Evolutionary conservation across 208 protist species (phyloP).

Genomic region (Willaertia magna): DNA sequence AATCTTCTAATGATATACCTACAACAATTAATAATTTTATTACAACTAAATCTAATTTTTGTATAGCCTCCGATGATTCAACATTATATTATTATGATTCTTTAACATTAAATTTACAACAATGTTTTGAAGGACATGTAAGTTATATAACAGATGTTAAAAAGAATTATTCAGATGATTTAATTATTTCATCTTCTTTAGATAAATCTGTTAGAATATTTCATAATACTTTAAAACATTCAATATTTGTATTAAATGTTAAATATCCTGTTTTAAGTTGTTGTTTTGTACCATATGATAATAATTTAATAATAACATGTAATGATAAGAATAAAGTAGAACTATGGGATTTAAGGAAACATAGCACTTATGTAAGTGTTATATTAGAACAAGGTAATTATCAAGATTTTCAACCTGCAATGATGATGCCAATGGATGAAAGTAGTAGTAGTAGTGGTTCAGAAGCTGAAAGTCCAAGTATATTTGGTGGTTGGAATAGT

Average conservation of each 20-base stretch:
- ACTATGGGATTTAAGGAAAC: background rate
- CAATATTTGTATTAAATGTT: background rate
- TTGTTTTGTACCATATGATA: background rate
- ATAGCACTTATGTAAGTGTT: background rate
- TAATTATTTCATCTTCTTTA: background rate
- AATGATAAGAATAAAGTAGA: background rate
- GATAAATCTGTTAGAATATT: background rate
- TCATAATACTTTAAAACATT: background rate
- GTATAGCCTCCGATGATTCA: background rate
- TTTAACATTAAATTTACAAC: background rate
- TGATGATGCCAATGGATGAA: no score
- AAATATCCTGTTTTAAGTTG: background rate
- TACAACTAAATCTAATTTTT: no score
- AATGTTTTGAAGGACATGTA: background rate
- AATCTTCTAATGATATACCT: no score
- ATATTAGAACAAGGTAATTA: background rate
- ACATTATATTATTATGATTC: background rate
- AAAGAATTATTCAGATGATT: background rate
- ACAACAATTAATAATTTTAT: no score
- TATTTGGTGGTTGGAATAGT: no score
- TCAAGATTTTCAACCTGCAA: background rate
- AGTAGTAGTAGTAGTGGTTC: no score
- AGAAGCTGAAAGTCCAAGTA: no score
- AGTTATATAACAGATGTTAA: background rate
- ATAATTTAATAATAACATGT: background rate